These are phyloP conservation scores for Scytalidium sp. DNA, from an alignment of 2,329 filamentous ascomycete genomes.

Conservation along the genomic window DNA sequence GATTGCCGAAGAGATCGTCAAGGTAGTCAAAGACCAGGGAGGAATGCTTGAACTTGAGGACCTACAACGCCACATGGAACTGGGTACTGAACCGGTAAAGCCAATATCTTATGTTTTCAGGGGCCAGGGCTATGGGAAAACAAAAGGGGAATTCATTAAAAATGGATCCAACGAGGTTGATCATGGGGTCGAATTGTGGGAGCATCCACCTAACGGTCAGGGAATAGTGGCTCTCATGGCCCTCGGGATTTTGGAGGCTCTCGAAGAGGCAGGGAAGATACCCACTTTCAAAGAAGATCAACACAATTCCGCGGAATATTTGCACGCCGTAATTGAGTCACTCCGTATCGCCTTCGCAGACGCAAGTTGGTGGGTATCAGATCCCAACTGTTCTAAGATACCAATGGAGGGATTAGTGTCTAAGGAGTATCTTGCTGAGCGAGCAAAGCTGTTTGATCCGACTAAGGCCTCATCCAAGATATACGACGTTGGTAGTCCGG, in stretches of 20 bases:
- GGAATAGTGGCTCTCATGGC: slow-evolving; percentile 95
- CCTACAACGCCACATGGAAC: slow-evolving; percentile 69
- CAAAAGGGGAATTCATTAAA: slow-evolving; percentile 39
- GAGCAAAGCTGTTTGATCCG: slow-evolving; percentile 57
- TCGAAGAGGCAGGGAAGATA: slow-evolving; percentile 74
- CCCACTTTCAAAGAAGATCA: slow-evolving; percentile 65
- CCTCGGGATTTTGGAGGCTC: slow-evolving; percentile 82
- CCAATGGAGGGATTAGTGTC: slow-evolving; percentile 70
- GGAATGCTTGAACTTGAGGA: slow-evolving; percentile 79
- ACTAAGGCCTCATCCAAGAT: slow-evolving; percentile 56
- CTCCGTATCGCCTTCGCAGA: slow-evolving; percentile 90
- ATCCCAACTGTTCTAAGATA: slow-evolving; percentile 70
- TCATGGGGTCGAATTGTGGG: slow-evolving; percentile 79
- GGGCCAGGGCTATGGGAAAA: slow-evolving; percentile 56
- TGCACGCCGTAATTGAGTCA: slow-evolving; percentile 85
- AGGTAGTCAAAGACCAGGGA: slow-evolving; percentile 72
- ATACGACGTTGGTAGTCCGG: slow-evolving; percentile 74
- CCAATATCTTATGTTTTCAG: slow-evolving; percentile 80
- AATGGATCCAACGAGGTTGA: slow-evolving; percentile 35
- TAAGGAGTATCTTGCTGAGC: slow-evolving; percentile 69
- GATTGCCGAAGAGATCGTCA: slow-evolving; percentile 77
- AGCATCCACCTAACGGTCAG: slow-evolving; percentile 95
- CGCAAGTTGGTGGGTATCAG: slow-evolving; percentile 84
- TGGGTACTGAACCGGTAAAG: slow-evolving; percentile 75
- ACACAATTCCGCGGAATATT: slow-evolving; percentile 77